Percentiles rank a stretch among this genome's conserved stretches.
Evolutionary conservation across 75 land plant genomes (phyloP).

Genomic region (Cupressus sempervirens): DNA sequence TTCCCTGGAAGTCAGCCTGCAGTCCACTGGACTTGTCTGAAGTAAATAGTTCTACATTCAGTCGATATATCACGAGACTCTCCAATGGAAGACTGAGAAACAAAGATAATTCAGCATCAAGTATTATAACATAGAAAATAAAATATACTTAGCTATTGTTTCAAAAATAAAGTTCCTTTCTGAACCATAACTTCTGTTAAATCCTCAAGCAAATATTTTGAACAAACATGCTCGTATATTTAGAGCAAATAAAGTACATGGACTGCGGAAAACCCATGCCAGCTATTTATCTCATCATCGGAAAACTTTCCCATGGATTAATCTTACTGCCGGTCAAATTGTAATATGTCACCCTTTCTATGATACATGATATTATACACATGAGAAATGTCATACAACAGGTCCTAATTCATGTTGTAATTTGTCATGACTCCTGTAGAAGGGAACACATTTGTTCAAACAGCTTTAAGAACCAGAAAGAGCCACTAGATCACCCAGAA

Average conservation of each 20-base stretch:
- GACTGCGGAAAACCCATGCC: too few relatives aligned
- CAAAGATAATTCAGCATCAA: conserved; percentile 1
- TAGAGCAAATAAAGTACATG: not conserved
- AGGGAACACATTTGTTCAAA: not conserved
- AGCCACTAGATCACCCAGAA: not conserved
- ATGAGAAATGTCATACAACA: not conserved
- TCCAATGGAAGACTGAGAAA: conserved; percentile 57
- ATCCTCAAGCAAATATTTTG: not conserved
- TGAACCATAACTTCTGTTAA: not conserved
- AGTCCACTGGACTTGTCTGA: conserved; percentile 65
- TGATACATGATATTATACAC: not conserved
- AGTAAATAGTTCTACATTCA: conserved; percentile 76
- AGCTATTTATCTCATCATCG: not conserved
- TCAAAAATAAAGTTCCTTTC: not conserved
- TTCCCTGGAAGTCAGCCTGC: conserved; percentile 47
- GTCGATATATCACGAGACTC: conserved; percentile 62
- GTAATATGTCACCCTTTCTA: not conserved
- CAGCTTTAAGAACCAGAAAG: not conserved
- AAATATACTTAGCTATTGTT: not conserved
- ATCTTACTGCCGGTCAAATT: not conserved
- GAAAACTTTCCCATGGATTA: not conserved
- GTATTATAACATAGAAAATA: not conserved
- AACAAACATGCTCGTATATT: not conserved
- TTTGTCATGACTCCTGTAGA: not conserved
- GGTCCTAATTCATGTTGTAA: not conserved